Percentiles rank a stretch among this genome's conserved stretches.
These are phyloP conservation scores for Penicillium mononematosum DNA, from an alignment of 495 filamentous ascomycete genomes.

Conservation along the genomic window DNA sequence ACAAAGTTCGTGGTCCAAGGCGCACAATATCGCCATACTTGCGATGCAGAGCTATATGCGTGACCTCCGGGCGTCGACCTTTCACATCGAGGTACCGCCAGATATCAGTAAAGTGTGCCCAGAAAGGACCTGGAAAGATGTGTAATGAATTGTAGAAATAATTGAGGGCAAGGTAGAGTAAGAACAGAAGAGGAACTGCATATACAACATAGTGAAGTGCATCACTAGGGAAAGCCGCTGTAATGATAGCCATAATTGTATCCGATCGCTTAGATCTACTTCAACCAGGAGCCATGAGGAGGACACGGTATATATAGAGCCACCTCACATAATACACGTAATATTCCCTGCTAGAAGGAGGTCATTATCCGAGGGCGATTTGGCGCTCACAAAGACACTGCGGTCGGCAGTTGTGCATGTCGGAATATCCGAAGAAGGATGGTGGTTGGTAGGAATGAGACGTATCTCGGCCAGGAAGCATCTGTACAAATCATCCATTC, in stretches of 20 bases:
- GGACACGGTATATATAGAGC: not conserved
- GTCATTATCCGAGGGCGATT: not conserved
- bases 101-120: conserved; percentile 65
- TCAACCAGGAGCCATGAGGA: not conserved
- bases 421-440: not conserved
- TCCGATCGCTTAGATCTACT: not conserved
- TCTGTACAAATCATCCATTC: not conserved
- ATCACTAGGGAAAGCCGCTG: not conserved
- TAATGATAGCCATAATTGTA: not conserved
- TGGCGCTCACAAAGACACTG: not conserved
- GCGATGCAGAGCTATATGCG: conserved; percentile 64
- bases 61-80: conserved; percentile 58
- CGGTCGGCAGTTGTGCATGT: not conserved
- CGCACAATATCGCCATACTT: conserved; percentile 72
- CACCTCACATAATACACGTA: not conserved
- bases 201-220: not conserved
- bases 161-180: not conserved
- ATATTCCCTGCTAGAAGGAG: not conserved
- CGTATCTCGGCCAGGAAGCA: not conserved
- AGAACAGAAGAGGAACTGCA: not conserved
- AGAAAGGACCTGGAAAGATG: conserved; percentile 64
- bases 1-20: conserved; percentile 64
- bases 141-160: conserved; percentile 37
- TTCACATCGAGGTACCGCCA: conserved; percentile 70
- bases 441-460: not conserved